These are phyloP conservation scores for Astrothelium subdiscretum DNA, from an alignment of 495 filamentous ascomycete genomes.

Conservation along the genomic window DNA sequence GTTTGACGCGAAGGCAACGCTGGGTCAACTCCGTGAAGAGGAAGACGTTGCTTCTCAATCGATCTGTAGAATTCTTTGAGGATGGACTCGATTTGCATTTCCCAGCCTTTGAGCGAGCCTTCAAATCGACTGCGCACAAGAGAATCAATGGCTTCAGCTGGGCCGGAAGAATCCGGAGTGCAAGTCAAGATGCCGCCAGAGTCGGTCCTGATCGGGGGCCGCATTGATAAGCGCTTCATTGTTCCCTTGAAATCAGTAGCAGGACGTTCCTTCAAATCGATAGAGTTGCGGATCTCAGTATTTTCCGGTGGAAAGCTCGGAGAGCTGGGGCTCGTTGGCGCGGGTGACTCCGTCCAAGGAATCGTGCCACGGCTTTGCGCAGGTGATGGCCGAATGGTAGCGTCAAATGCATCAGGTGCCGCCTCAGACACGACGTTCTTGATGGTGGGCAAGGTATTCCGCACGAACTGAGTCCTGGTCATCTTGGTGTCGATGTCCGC, in stretches of 20 bases:
- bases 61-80: constrained; percentile 87
- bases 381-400: constrained; percentile 39
- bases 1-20: neutral
- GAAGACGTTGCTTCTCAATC: constrained; percentile 73
- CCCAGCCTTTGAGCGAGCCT: constrained; percentile 72
- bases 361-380: constrained; percentile 32
- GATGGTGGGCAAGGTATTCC: constrained; percentile 91
- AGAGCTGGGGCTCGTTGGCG: constrained; percentile 21
- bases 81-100: constrained; percentile 75
- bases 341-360: constrained; percentile 27
- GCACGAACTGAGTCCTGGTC: constrained; percentile 86
- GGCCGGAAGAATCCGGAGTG: constrained; percentile 23
- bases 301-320: constrained; percentile 15
- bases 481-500: constrained; percentile 94
- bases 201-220: constrained; percentile 21
- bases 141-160: constrained; percentile 36
- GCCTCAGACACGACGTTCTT: constrained; percentile 61
- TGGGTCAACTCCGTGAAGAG: constrained; percentile 51
- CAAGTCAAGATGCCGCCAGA: constrained; percentile 19
- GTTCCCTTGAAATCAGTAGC: constrained; percentile 14
- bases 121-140: constrained; percentile 70
- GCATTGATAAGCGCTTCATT: constrained; percentile 25
- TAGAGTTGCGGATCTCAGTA: constrained; percentile 18
- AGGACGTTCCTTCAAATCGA: constrained; percentile 18
- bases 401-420: constrained; percentile 55